Evolutionary conservation across 805 yeast genomes (phyloP), one percentile per base, ranked within the genome.

Genomic region (Zygoascus ofunaensis): DNA sequence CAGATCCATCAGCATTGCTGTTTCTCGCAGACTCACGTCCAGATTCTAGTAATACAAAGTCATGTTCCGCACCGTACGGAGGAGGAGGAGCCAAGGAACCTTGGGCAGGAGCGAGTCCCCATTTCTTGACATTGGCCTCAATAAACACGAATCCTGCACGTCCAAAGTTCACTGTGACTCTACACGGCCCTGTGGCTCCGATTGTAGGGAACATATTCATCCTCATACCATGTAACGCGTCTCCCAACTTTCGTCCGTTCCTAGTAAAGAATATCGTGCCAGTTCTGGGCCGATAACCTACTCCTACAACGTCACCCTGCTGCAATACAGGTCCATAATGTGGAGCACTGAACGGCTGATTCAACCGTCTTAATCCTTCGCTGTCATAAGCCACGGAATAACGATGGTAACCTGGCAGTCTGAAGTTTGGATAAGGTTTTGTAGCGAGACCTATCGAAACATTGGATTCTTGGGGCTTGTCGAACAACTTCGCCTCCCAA

Each of bases 41-140:
- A 8, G 49, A 21, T 55, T 83, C 95, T 23, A 90, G 64, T 43
- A 90, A 62, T 3, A 87, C 77, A 59, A 89, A 95, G 39, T 79
- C 79, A 37, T 76, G 78, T 55, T 80, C 87, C 46, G 80, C 77
- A 40, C 85, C 84, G 63, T 90, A 90, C 7, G 92, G 81, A 1
- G 98, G 98, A 2, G 97, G 95, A 4, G 97, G 94, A 3, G 94
- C 82, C 47, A 87, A 82, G 40, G 73, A 75, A 1, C 97, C 98
- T 52, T 81, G 84, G 34, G 82, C 71, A 2, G 92, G 90, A n/a
- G 94, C 95, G 55, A 82, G 81, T 4, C 95, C 95, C 96, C 96
- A 87, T 60, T 84, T 87, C 60, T 87, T 87, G 33, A 89, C 95
- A 58, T 87, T 87, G 1, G 86, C 96, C 59, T 89, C 96, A 40